Evolutionary conservation across 108 stramenopile genomes (phyloP).

Genomic region (Nitzschia inconspicua): DNA sequence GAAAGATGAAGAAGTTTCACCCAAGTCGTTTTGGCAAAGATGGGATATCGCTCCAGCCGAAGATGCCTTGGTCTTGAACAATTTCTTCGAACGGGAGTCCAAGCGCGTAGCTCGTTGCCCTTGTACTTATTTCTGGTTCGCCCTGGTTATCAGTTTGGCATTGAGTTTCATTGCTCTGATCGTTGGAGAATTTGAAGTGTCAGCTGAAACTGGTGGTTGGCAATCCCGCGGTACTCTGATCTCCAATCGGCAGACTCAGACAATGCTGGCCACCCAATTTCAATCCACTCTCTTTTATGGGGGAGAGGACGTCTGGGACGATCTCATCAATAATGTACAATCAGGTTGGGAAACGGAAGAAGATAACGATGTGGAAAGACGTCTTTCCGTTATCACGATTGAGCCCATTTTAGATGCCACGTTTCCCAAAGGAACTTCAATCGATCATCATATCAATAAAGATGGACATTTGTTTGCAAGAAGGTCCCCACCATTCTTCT

Average conservation of each 20-base stretch:
- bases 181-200: slow-evolving; percentile 37
- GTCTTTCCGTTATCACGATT: not conserved
- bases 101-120: slow-evolving; percentile 26
- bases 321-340: not conserved
- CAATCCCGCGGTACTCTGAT: slow-evolving; percentile 40
- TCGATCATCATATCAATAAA: too few relatives aligned
- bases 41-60: too few relatives aligned
- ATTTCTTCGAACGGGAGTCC: too few relatives aligned
- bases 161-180: slow-evolving; percentile 18
- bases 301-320: slow-evolving; percentile 28
- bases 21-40: too few relatives aligned
- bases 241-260: slow-evolving; percentile 43
- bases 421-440: too few relatives aligned
- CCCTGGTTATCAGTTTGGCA: slow-evolving; percentile 4
- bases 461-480: too few relatives aligned
- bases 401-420: not conserved
- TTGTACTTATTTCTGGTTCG: slow-evolving; percentile 9
- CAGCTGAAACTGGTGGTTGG: slow-evolving; percentile 48
- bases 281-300: slow-evolving; percentile 31
- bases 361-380: not conserved
- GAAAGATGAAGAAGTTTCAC: too few relatives aligned
- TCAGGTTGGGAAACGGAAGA: not conserved
- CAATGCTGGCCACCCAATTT: slow-evolving; percentile 3
- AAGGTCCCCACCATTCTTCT: too few relatives aligned
- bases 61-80: too few relatives aligned